Percentiles rank a stretch among this genome's conserved stretches.
phyloP scores from a whole-genome alignment of 805 yeast species.

The Grigorovia humatica region DNA sequence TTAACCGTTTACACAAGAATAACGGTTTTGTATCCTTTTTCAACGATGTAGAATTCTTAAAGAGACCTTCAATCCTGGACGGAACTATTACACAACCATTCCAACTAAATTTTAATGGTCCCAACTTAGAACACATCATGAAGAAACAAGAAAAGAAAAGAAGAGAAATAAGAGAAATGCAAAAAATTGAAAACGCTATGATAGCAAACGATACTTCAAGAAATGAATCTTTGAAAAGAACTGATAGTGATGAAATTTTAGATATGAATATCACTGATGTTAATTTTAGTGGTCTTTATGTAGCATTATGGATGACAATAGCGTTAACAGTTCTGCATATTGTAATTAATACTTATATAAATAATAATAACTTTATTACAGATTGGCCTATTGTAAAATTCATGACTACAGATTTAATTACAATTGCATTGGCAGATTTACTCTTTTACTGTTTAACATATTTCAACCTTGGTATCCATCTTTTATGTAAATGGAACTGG shows the following conservation, averaged over 20 bases:
- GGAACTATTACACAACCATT: slow-evolving; percentile 26
- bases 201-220: background rate
- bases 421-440: slow-evolving; percentile 66
- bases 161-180: slow-evolving; percentile 2
- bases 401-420: slow-evolving; percentile 49
- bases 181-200: background rate
- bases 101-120: slow-evolving; percentile 21
- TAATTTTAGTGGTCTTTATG: slow-evolving; percentile 67
- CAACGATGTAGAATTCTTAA: slow-evolving; percentile 41
- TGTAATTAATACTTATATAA: slow-evolving; percentile 41
- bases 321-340: slow-evolving; percentile 45
- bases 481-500: slow-evolving; percentile 33
- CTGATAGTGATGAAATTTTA: background rate
- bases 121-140: slow-evolving; percentile 21
- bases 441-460: slow-evolving; percentile 64
- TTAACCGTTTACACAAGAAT: background rate
- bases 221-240: background rate
- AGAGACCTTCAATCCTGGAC: slow-evolving; percentile 44
- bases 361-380: slow-evolving; percentile 29
- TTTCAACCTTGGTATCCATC: slow-evolving; percentile 50
- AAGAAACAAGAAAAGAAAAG: slow-evolving; percentile 8
- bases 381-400: slow-evolving; percentile 47
- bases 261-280: slow-evolving; percentile 5
- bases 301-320: slow-evolving; percentile 65
- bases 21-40: slow-evolving; percentile 38